Evolutionary conservation across 768 basidiomycete species (phyloP).

Genomic region (Boletus edulis): DNA sequence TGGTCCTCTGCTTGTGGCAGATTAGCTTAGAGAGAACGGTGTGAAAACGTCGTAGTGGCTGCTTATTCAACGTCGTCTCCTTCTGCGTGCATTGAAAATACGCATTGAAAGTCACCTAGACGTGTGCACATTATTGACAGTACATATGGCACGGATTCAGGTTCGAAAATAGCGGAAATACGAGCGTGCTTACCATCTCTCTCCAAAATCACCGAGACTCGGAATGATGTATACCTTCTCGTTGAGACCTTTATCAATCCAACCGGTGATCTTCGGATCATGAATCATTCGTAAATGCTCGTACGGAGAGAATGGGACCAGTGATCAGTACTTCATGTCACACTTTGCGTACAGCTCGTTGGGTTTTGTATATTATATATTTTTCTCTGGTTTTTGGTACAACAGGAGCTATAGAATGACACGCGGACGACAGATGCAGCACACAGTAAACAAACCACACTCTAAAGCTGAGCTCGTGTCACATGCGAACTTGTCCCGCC

Average conservation of each 20-base stretch:
- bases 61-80: neutral
- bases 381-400: slow-evolving; percentile 12
- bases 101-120: too few species aligned
- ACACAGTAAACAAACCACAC: slow-evolving; percentile 6
- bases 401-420: slow-evolving; percentile 4
- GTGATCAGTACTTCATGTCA: slow-evolving; percentile 29
- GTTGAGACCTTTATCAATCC: slow-evolving; percentile 93
- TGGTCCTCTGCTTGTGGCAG: too few species aligned
- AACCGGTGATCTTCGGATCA: slow-evolving; percentile 74
- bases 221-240: slow-evolving; percentile 90
- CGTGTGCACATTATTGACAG: slow-evolving; percentile 14
- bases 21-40: too few species aligned
- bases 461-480: slow-evolving; percentile 9
- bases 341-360: too few species aligned
- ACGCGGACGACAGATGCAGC: slow-evolving; percentile 1
- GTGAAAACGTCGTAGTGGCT: too few species aligned
- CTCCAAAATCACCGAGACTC: slow-evolving; percentile 95
- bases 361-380: too few species aligned
- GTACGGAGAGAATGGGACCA: neutral
- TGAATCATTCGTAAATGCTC: neutral
- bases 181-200: slow-evolving; percentile 57
- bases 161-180: neutral
- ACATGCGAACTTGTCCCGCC: neutral
- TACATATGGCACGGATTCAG: slow-evolving; percentile 12
- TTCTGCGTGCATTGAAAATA: too few species aligned